Evolutionary conservation across 805 yeast genomes (phyloP), one percentile per base, ranked within the genome.

Genomic region (Jamesozyma spencerorum): DNA sequence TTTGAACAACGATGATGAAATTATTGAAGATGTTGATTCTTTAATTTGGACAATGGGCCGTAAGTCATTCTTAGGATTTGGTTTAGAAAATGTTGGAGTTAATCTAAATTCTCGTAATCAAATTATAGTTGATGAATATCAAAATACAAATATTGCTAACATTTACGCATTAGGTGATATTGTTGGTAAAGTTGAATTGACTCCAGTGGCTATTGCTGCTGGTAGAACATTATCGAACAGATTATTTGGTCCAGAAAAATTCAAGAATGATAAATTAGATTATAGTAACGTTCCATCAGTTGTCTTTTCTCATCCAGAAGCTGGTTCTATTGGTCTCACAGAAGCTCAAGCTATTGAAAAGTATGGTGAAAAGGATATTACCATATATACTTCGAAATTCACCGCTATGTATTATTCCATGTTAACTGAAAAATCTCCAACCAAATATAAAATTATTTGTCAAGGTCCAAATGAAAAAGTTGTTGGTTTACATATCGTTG

Each of bases 161-260:
- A 71, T 92, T 48, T 85, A 73, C 60, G 81, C 98, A 1, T 68
- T 92, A 35, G 99, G 99, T 57, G 99, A 92, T 62, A 94, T 90
- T 45, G 82, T 85, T 34, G 97, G 96, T 47, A 79, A 83, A 24
- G 82, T 85, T 34, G 97, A 92, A 69, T 74, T 92, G 54, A 92
- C 99, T 2, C 99, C 99, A 7, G 97, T 87, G 34, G 98, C 98
- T 30, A 92, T 92, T 67, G 97, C 98, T 29, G 88, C 98, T 8
- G 99, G 99, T 46, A 81, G 99, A 65, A 85, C 78, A 62, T 73
- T 92, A 51, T 77, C 97, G 22, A 88, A 90, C 69, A 77, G 99
- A 61, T 67, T 92, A 45, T 92, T 90, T 60, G 96, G 96, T 18
- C 81, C 88, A 41, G 77, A 72, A 47, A 60, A 65, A 42, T 85